Conservation (phyloP, 306 rosid genomes). For the Pterocarpus santalinus region DNA sequence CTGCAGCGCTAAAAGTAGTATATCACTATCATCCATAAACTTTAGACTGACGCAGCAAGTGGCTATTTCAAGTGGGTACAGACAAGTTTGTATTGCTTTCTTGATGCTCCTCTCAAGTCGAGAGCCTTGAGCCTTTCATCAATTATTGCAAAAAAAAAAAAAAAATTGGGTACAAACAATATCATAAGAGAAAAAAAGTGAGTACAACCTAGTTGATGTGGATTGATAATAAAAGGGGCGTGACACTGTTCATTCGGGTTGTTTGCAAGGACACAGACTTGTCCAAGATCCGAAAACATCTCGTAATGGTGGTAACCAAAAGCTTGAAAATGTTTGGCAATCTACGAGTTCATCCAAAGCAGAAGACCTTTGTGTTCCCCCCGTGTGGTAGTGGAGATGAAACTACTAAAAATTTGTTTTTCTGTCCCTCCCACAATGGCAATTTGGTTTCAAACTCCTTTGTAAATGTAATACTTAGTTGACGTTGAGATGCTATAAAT, state of each 20-base stretch:
- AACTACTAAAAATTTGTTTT: neutral
- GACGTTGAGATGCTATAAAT: too few species aligned
- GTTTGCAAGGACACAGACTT: neutral
- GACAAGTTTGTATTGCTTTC: neutral
- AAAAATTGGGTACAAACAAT: too few species aligned
- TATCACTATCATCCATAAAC: neutral
- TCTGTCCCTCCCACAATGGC: neutral
- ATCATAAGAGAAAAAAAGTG: neutral
- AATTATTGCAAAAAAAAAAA: too few species aligned
- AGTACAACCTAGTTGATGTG: neutral
- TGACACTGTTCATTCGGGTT: neutral
- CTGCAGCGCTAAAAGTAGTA: too few species aligned
- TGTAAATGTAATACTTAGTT: too few species aligned
- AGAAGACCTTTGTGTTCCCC: conserved; percentile 9
- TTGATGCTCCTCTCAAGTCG: too few species aligned
- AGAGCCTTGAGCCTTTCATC: too few species aligned
- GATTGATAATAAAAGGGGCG: neutral
- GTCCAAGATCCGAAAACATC: neutral
- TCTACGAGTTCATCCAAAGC: neutral
- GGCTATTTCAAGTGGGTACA: neutral
- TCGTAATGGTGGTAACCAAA: neutral
- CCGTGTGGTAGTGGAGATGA: neutral
- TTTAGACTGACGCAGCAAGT: neutral
- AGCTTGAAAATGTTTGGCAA: conserved; percentile 7
- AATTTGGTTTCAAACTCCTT: neutral